A percentile compares a stretch with the other conserved stretches of the same genome.
Conservation (phyloP, 2,329 filamentous ascomycete genomes). For the Aspergillus sp. region DNA sequence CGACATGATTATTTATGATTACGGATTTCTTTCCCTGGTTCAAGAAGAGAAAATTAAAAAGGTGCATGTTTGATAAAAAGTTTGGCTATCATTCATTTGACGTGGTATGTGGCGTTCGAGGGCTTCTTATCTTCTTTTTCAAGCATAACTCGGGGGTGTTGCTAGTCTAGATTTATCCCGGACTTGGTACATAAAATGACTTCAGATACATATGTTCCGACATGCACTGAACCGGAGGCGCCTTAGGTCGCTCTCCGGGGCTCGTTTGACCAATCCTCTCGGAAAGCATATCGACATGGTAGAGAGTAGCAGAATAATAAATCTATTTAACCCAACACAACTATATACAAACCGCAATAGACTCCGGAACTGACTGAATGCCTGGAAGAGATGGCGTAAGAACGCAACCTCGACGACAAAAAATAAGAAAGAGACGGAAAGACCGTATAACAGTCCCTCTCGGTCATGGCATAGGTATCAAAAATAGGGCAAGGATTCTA, state of each 20-base stretch:
- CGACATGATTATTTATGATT: slow-evolving; percentile 14
- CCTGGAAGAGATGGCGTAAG: neutral
- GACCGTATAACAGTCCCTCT: neutral
- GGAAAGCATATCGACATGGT: neutral
- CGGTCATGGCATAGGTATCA: neutral
- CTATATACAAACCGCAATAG: slow-evolving; percentile 14
- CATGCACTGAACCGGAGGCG: neutral
- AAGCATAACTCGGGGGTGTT: neutral
- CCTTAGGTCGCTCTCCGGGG: neutral
- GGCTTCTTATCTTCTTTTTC: neutral
- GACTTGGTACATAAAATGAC: neutral
- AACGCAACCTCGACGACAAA: neutral
- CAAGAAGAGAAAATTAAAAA: neutral
- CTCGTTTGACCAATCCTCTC: neutral
- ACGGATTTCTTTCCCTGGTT: neutral
- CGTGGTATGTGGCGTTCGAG: slow-evolving; percentile 1
- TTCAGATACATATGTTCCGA: neutral
- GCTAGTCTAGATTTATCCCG: neutral
- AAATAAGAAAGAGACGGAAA: neutral
- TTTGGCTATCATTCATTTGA: neutral
- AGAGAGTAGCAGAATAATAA: neutral
- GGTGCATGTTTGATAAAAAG: slow-evolving; percentile 1
- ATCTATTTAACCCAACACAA: slow-evolving; percentile 11
- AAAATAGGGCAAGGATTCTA: neutral
- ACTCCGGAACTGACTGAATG: neutral